phyloP scores from a whole-genome alignment of 176 grass and related monocot genomes.

The Thalia dealbata region DNA sequence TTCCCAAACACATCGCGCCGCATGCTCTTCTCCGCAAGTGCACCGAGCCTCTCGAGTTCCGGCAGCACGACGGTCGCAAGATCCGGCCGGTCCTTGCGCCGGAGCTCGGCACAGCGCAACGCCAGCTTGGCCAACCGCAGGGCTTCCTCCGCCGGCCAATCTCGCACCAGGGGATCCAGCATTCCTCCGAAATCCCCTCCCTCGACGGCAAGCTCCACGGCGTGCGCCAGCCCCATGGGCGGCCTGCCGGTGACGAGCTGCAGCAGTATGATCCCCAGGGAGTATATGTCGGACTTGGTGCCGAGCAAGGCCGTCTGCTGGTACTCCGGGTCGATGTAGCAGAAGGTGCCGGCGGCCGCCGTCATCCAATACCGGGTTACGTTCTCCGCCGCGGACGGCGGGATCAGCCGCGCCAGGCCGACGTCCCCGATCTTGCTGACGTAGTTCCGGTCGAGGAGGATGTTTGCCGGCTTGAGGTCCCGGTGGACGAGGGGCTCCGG shows the following conservation, averaged over 20 bases:
- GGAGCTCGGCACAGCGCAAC: background rate
- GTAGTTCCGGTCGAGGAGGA: slow-evolving; percentile 3
- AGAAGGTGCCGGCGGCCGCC: background rate
- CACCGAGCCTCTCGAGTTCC: background rate
- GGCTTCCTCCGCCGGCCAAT: background rate
- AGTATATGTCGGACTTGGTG: background rate
- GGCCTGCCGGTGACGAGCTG: background rate
- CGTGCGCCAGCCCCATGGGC: slow-evolving; percentile 1
- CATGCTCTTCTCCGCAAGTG: background rate
- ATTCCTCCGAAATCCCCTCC: background rate
- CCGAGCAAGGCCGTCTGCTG: slow-evolving; percentile 1
- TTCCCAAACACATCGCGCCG: background rate
- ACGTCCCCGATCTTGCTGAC: slow-evolving; percentile 6
- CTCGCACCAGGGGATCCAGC: background rate
- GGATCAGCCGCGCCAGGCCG: background rate
- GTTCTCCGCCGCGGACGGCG: background rate
- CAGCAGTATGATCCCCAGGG: slow-evolving; percentile 4
- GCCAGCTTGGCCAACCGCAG: background rate
- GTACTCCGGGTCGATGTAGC: slow-evolving; percentile 3
- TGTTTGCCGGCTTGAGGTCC: slow-evolving; percentile 2
- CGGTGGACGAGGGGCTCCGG: background rate
- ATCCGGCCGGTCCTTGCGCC: background rate
- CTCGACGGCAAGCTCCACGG: background rate
- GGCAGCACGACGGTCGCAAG: background rate
- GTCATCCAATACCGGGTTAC: background rate